phyloP scores from a whole-genome alignment of 345 rosid species.

The Carallia pectinifolia region DNA sequence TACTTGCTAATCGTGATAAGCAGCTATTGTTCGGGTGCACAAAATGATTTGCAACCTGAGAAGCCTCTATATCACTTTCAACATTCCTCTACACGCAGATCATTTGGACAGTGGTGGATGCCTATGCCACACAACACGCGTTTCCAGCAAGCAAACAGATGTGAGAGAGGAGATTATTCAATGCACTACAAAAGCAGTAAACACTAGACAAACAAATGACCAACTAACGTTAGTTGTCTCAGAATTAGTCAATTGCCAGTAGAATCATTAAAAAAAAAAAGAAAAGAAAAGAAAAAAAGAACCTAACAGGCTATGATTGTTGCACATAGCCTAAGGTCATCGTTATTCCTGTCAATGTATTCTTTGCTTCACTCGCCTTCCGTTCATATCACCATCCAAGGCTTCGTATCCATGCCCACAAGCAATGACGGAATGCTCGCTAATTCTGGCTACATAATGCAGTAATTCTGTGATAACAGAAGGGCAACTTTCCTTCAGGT shows the following conservation, averaged over 20 bases:
- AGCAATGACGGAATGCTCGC: slow-evolving; percentile 52
- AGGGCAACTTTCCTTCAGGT: slow-evolving; percentile 31
- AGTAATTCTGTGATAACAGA: slow-evolving; percentile 27
- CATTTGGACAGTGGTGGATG: too few relatives aligned
- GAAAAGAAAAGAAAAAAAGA: slow-evolving; percentile 10
- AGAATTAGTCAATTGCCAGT: slow-evolving; percentile 16
- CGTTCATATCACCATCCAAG: slow-evolving; percentile 54
- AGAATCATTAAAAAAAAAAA: slow-evolving; percentile 9
- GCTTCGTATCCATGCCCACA: slow-evolving; percentile 40
- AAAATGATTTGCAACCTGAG: too few relatives aligned
- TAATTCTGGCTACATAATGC: slow-evolving; percentile 42
- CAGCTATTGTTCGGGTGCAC: too few relatives aligned
- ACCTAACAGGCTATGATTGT: slow-evolving; percentile 15
- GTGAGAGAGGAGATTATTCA: too few relatives aligned
- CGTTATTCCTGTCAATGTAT: slow-evolving; percentile 39
- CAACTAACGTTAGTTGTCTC: slow-evolving; percentile 9
- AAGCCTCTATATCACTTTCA: too few relatives aligned
- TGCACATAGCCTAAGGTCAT: not conserved
- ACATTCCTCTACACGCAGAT: too few relatives aligned
- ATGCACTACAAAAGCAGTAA: not conserved
- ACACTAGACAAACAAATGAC: slow-evolving; percentile 13
- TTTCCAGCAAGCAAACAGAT: too few relatives aligned
- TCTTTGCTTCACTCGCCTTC: slow-evolving; percentile 75
- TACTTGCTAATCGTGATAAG: too few relatives aligned
- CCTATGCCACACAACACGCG: too few relatives aligned